A percentile compares a stretch with the other conserved stretches of the same genome.
phyloP scores from a whole-genome alignment of 257 asterid genomes.

The Ballota nigra region DNA sequence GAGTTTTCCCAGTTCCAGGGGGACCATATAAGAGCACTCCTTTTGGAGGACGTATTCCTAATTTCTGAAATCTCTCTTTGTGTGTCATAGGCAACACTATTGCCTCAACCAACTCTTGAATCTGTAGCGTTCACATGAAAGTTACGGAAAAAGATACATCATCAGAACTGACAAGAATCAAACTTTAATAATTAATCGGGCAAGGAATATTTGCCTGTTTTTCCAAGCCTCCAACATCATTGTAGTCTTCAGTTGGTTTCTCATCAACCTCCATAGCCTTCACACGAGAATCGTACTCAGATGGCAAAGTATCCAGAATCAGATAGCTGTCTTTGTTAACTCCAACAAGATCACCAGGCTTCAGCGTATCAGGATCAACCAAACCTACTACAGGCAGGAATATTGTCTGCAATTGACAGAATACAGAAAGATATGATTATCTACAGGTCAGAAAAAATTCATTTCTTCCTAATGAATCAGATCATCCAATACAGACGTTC shows the following conservation, averaged over 20 bases:
- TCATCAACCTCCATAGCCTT: constrained; percentile 99
- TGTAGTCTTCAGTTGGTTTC: constrained; percentile 97
- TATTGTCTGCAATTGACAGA: constrained; percentile 63
- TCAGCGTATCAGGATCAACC: constrained; percentile 91
- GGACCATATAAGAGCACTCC: constrained; percentile 89
- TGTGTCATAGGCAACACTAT: constrained; percentile 91
- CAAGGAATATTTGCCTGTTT: constrained; percentile 58
- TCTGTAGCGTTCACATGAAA: constrained; percentile 38
- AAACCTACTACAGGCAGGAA: constrained; percentile 94
- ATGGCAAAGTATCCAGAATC: constrained; percentile 90
- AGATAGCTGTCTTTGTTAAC: constrained; percentile 96
- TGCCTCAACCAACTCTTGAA: constrained; percentile 90
- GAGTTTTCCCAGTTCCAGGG: constrained; percentile 88
- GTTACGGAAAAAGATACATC: not conserved
- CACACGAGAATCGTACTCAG: constrained; percentile 95
- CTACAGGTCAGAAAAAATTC: not conserved
- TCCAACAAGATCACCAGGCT: constrained; percentile 98
- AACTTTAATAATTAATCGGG: not conserved
- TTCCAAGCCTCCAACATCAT: constrained; percentile 95
- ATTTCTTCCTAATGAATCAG: not conserved
- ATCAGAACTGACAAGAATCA: not conserved
- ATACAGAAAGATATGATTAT: not conserved
- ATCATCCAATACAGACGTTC: not conserved
- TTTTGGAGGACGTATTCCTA: constrained; percentile 86
- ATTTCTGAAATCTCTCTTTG: constrained; percentile 74